Percentiles rank a stretch among this genome's conserved stretches.
Evolutionary conservation across 257 asterid species (phyloP).

Genomic region (Solanum clarkiae): DNA sequence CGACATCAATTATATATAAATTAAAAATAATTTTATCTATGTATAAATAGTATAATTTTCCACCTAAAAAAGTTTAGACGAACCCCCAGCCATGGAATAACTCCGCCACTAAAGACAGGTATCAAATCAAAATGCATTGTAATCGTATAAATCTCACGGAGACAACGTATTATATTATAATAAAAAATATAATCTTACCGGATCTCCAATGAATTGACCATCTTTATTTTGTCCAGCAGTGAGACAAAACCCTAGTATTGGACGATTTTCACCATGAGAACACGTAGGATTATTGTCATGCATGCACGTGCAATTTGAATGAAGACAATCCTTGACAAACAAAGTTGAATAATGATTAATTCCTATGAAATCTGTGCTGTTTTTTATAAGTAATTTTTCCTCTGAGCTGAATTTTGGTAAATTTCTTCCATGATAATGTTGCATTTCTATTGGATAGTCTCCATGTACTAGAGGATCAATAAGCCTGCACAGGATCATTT

Average conservation of each 20-base stretch:
- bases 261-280: slow-evolving; percentile 27
- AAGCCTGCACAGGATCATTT: slow-evolving; percentile 18
- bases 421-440: slow-evolving; percentile 31
- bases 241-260: slow-evolving; percentile 36
- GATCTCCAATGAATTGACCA: slow-evolving; percentile 61
- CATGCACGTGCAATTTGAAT: slow-evolving; percentile 37
- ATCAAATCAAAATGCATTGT: too few relatives aligned
- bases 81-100: accelerated
- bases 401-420: slow-evolving; percentile 46
- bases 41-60: too few relatives aligned
- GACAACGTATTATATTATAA: background rate
- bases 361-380: slow-evolving; percentile 61
- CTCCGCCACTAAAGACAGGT: too few relatives aligned
- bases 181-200: slow-evolving; percentile 15
- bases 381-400: slow-evolving; percentile 27
- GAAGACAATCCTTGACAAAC: slow-evolving; percentile 52
- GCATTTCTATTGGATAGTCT: slow-evolving; percentile 74
- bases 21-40: too few relatives aligned
- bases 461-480: slow-evolving; percentile 63
- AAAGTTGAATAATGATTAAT: slow-evolving; percentile 55
- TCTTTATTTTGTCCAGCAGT: slow-evolving; percentile 19
- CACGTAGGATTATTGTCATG: slow-evolving; percentile 14
- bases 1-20: too few relatives aligned
- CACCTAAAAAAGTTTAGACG: too few relatives aligned
- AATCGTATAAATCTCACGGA: background rate